Evolutionary conservation across 2,329 filamentous ascomycete species (phyloP), one percentile per base, ranked within the genome.

Genomic region (Grosmannia clavigera): DNA sequence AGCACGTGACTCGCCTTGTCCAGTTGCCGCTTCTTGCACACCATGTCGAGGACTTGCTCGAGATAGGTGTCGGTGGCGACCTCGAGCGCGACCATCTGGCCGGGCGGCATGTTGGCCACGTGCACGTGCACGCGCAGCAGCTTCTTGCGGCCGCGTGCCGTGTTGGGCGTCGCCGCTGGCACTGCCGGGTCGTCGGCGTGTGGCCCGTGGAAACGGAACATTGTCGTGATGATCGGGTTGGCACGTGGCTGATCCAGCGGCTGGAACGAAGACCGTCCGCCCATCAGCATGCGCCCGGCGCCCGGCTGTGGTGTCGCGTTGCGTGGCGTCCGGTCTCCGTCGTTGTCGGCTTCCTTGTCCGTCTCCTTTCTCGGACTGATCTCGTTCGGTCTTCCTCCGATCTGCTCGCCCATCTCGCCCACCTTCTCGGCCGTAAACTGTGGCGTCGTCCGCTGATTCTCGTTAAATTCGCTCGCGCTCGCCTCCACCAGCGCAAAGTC

Each of bases 21-120:
- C 0, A 94, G 76, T 61, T 88, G 84, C 52, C 90, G 79, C 71
- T 88, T 89, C 51, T 85, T 82, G 70, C 89, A 94, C 2, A 89
- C 85, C 64, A 84, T 78, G 68, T 92, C 88, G 58, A 92, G 83
- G 33, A 94, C 83, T 70, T 94, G 88, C 52, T 87, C 88, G 53
- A 94, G 82, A 69, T 92, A 94, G 35, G 86, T 92, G 65, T 92
- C 88, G 0, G 87, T 90, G 0, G 87, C 92, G 54, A 90, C 88
- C 63, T 88, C 84, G 22, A 92, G 75, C 1, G 84, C 86, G 29
- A 90, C 81, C 74, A 85, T 83, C 67, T 87, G 86, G n/a, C 87
- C 86, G 55, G 88, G 83, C 10, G 86, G 80, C 6, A 83, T 77
- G 68, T 91, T 87, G 0, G 84, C 80, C 5, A 82, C 84, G 71